Conservation (phyloP, 2,329 filamentous ascomycete species). For the Xylaria sp. region DNA sequence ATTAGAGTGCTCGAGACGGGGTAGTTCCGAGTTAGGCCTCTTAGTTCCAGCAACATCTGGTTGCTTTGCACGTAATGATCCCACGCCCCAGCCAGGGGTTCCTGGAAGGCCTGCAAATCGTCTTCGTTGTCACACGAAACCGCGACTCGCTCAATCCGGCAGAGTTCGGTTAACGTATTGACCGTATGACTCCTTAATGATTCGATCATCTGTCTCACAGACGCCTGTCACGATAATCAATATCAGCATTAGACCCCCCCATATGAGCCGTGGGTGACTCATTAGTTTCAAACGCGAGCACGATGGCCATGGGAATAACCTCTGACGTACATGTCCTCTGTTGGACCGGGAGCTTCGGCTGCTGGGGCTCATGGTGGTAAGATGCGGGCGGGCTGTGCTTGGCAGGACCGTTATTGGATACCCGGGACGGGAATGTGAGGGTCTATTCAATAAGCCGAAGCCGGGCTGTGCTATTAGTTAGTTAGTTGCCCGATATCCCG, state of each 20-base stretch:
- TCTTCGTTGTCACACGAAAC: conserved; percentile 62
- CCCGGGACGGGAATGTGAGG: not conserved
- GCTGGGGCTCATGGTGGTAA: conserved; percentile 13
- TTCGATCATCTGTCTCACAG: conserved; percentile 61
- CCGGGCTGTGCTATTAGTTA: conserved; percentile 10
- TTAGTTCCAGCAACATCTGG: conserved; percentile 72
- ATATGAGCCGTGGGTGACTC: not conserved
- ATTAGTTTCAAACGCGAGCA: not conserved
- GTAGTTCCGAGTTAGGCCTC: conserved; percentile 69
- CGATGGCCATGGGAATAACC: not conserved
- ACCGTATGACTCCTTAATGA: conserved; percentile 70
- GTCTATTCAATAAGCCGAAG: not conserved
- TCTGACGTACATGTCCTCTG: conserved; percentile 19
- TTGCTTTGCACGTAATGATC: conserved; percentile 73
- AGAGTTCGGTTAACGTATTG: conserved; percentile 75
- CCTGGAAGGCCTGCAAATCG: conserved; percentile 62
- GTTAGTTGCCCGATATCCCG: not conserved
- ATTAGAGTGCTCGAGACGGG: conserved; percentile 70
- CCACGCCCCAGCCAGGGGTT: conserved; percentile 74
- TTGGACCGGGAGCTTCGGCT: conserved; percentile 19
- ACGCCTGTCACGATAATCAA: conserved; percentile 36
- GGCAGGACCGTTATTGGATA: not conserved
- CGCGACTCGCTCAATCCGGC: conserved; percentile 71
- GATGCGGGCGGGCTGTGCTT: not conserved
- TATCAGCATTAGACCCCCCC: not conserved